A percentile compares a stretch with the other conserved stretches of the same genome.
Evolutionary conservation across 2,329 filamentous ascomycete species (phyloP).

Genomic region (Colletotrichum orbiculare): DNA sequence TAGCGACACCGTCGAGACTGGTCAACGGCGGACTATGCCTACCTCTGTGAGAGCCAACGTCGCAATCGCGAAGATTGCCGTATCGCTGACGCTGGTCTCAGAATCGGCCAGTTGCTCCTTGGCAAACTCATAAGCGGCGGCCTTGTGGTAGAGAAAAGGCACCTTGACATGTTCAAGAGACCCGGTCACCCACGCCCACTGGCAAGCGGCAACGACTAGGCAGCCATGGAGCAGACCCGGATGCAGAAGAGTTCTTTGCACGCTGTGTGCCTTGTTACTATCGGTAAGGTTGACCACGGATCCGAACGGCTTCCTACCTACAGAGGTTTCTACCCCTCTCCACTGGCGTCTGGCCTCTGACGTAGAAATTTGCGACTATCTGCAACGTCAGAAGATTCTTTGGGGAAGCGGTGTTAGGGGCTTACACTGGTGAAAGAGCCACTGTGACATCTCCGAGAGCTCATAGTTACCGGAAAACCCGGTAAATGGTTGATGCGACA

Average conservation of each 20-base stretch:
- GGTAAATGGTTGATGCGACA: slow-evolving; percentile 35
- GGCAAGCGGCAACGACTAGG: slow-evolving; percentile 56
- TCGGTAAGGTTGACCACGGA: not conserved
- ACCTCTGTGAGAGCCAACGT: slow-evolving; percentile 58
- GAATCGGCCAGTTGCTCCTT: slow-evolving; percentile 54
- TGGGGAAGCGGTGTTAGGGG: not conserved
- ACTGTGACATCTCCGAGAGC: slow-evolving; percentile 47
- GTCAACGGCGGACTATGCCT: slow-evolving; percentile 15
- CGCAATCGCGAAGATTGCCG: slow-evolving; percentile 56
- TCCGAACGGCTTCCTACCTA: slow-evolving; percentile 42
- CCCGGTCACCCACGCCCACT: slow-evolving; percentile 59
- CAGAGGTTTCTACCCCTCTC: slow-evolving; percentile 48
- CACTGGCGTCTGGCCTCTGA: slow-evolving; percentile 54
- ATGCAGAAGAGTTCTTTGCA: slow-evolving; percentile 56
- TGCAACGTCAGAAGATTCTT: slow-evolving; percentile 3
- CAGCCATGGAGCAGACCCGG: slow-evolving; percentile 59
- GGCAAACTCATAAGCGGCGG: slow-evolving; percentile 58
- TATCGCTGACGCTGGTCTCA: slow-evolving; percentile 52
- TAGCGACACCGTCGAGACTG: not conserved
- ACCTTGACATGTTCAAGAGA: slow-evolving; percentile 57
- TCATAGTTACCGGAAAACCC: slow-evolving; percentile 38
- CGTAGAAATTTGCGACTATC: slow-evolving; percentile 53
- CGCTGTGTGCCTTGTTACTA: slow-evolving; percentile 43
- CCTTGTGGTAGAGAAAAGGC: slow-evolving; percentile 58
- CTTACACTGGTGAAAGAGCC: slow-evolving; percentile 51